A percentile compares a stretch with the other conserved stretches of the same genome.
These are phyloP conservation scores for Rheum nobile DNA, from an alignment of 148 eudicot genomes.

Conservation along the genomic window DNA sequence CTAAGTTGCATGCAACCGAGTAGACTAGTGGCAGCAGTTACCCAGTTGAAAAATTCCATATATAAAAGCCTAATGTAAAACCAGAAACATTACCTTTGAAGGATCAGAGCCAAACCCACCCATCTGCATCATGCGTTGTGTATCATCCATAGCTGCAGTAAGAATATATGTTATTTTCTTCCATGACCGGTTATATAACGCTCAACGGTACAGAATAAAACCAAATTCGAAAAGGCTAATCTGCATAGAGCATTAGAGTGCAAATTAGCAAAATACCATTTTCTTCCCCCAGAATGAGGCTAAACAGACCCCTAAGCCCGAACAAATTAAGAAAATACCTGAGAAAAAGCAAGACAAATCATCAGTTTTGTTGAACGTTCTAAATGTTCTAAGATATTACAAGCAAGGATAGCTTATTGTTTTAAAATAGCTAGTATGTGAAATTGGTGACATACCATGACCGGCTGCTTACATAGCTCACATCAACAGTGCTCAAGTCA, in stretches of 20 bases:
- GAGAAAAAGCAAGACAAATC: slow-evolving; percentile 10
- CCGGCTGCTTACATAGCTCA: slow-evolving; percentile 97
- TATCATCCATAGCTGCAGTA: slow-evolving; percentile 82
- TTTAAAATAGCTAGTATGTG: not conserved
- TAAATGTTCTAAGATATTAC: not conserved
- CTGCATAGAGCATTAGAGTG: not conserved
- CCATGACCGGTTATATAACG: not conserved
- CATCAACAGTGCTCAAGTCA: slow-evolving; percentile 96
- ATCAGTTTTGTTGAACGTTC: not conserved
- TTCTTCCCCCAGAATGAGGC: slow-evolving; percentile 93
- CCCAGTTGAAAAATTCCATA: not conserved
- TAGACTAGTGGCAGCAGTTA: slow-evolving; percentile 4
- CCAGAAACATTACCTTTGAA: slow-evolving; percentile 35
- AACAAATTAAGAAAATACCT: slow-evolving; percentile 98
- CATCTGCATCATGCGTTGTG: slow-evolving; percentile 99
- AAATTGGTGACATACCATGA: slow-evolving; percentile 48
- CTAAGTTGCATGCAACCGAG: not conserved
- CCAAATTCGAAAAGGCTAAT: not conserved
- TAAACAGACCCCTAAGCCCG: slow-evolving; percentile 40
- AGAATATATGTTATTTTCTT: not conserved
- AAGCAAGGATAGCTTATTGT: not conserved
- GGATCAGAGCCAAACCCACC: slow-evolving; percentile 93
- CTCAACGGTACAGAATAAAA: not conserved
- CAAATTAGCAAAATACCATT: slow-evolving; percentile 46
- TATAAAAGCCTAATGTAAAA: not conserved